phyloP scores from a whole-genome alignment of 139 green algal species.

The Micractinium conductrix region DNA sequence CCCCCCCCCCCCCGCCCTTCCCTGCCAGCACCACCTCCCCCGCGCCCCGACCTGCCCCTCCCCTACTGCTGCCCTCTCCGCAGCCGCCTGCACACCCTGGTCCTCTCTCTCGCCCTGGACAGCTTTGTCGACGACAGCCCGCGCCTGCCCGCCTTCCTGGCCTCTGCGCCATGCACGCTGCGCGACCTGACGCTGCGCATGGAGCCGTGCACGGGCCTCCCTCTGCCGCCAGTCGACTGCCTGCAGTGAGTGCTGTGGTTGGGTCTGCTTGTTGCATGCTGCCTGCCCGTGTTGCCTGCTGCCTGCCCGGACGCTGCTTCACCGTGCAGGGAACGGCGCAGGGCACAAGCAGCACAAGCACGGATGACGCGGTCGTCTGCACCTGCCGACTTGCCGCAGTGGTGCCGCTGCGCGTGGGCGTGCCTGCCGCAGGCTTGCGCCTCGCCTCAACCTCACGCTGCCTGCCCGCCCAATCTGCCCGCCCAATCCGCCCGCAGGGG shows the following conservation, averaged over 20 bases:
- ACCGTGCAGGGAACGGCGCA: no score
- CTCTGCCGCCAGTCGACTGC: background rate
- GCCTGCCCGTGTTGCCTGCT: no score
- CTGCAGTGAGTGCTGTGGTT: background rate
- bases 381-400: no score
- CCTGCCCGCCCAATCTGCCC: no score
- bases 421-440: no score
- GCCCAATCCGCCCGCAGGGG: background rate
- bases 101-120: background rate
- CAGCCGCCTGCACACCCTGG: constrained; percentile 2
- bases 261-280: background rate
- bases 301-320: no score
- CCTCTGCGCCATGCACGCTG: background rate
- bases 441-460: no score
- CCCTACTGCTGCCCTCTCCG: background rate
- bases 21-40: no score
- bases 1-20: background rate
- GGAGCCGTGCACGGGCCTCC: background rate
- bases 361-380: no score
- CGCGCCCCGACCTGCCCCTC: background rate
- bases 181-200: background rate
- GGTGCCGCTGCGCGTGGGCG: no score
- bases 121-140: background rate
- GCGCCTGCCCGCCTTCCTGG: background rate
- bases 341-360: no score